Base-by-base conservation (phyloP, 179 eudicot genomes). In the Kewa caespitosa region DNA sequence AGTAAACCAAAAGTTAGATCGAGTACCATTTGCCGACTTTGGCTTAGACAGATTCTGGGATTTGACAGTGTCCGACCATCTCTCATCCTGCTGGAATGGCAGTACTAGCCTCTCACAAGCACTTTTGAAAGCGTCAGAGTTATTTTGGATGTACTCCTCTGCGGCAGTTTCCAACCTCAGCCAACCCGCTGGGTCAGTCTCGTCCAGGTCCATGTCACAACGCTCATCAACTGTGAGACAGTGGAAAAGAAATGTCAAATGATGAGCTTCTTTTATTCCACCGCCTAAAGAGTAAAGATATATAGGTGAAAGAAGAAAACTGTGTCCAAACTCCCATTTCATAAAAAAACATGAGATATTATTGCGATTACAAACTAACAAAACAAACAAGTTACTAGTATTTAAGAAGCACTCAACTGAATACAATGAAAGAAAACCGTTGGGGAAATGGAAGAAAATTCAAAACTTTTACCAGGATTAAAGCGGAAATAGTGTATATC, bases 171-270 rank as follows among this genome's bases (percentile, higher is more conserved):
- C 99, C 76, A 95, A 81, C 86, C 87, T 90, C 81, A 83, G 67
- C 99, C 99, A 95, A 72, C 88, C 82, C 27, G 92, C 84, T n/a
- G 99, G 99, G 76, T 95, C 99, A 63, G 99, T 95, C 81, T 95
- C 99, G 81, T 95, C 99, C 59, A 95, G 83, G 81, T 93, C 96
- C 98, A 95, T 95, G 81, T 93, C 99, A 85, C 98, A 93, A 46
- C 98, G 98, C 38, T 95, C 99, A 84, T 95, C 99, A 87, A 90
- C 99, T 95, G 89, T 27, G 48, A 70, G 70, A 73, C 39, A 78
- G 70, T 48, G 46, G 59, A 37, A 67, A 36, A 30, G 30, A 77
- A 15, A 36, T 27, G n/a, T 70, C 12, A n/a, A n/a, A n/a, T 31
- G 55, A 57, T 74, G 38, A 75, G 18, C 41, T 63, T 36, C 48